Percentiles rank a stretch among this genome's conserved stretches.
Evolutionary conservation across 2,329 filamentous ascomycete genomes (phyloP).

Genomic region (Cercospora sojina): DNA sequence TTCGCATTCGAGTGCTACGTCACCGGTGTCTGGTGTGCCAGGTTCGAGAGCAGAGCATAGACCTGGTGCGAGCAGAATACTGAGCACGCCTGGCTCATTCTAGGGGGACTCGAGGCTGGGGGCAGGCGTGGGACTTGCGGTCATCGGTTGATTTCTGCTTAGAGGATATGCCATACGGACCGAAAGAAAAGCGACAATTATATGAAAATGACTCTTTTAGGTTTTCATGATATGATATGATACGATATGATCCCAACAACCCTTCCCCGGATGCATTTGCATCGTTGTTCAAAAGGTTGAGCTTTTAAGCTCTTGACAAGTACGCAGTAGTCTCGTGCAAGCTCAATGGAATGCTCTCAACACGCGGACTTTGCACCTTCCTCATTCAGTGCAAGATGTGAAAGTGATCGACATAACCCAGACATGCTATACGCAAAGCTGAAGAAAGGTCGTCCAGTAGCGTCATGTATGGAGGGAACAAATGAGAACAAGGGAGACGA

Average conservation of each 20-base stretch:
- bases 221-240: too few species aligned
- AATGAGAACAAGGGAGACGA: background rate
- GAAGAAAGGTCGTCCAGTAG: background rate
- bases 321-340: background rate
- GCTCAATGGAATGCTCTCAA: background rate
- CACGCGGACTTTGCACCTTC: background rate
- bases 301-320: background rate
- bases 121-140: background rate
- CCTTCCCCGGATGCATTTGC: background rate
- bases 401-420: background rate
- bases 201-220: background rate
- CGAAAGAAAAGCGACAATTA: background rate
- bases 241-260: background rate
- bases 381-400: background rate
- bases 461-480: background rate
- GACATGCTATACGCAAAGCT: background rate
- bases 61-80: constrained; percentile 13
- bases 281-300: background rate
- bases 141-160: background rate
- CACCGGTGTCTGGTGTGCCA: background rate
- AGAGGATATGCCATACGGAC: background rate
- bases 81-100: constrained; percentile 21
- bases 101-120: background rate
- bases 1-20: constrained; percentile 7
- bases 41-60: constrained; percentile 16